These are phyloP conservation scores for Coemansia sp. DNA, from an alignment of 192 early-diverging fungal species.

Conservation along the genomic window DNA sequence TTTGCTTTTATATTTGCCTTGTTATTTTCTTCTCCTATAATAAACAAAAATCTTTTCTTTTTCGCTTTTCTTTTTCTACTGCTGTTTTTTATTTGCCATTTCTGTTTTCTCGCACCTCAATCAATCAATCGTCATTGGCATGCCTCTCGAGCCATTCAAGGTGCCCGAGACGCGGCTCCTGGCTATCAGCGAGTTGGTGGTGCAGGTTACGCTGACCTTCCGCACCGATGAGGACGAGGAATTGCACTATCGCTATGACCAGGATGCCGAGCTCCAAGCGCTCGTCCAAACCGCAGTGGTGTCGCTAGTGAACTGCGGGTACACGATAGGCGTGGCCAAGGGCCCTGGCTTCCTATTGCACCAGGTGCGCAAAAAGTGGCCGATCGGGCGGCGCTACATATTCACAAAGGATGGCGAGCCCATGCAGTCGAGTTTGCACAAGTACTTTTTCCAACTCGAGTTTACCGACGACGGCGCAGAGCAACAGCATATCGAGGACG, in stretches of 20 bases:
- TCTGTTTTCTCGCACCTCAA: neutral
- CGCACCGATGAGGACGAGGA: constrained; percentile 53
- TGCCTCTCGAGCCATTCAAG: constrained; percentile 35
- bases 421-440: constrained; percentile 53
- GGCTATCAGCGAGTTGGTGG: constrained; percentile 46
- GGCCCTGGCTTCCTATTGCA: constrained; percentile 53
- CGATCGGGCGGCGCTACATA: constrained; percentile 51
- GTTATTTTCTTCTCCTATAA: too few species aligned
- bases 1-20: too few species aligned
- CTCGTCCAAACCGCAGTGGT: constrained; percentile 44
- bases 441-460: constrained; percentile 57
- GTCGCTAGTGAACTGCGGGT: constrained; percentile 54
- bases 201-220: constrained; percentile 48
- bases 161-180: constrained; percentile 52
- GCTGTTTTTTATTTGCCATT: neutral
- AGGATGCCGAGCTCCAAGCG: constrained; percentile 32
- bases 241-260: constrained; percentile 35
- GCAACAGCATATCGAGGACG: neutral
- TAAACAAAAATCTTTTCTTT: too few species aligned
- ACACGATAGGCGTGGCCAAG: constrained; percentile 38
- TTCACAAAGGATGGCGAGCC: constrained; percentile 53
- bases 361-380: constrained; percentile 56
- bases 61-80: neutral
- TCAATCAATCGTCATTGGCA: neutral
- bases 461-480: constrained; percentile 24